Evolutionary conservation across 1,284 basidiomycete genomes (phyloP), one percentile per base, ranked within the genome.

Genomic region (Ustilago sp.): DNA sequence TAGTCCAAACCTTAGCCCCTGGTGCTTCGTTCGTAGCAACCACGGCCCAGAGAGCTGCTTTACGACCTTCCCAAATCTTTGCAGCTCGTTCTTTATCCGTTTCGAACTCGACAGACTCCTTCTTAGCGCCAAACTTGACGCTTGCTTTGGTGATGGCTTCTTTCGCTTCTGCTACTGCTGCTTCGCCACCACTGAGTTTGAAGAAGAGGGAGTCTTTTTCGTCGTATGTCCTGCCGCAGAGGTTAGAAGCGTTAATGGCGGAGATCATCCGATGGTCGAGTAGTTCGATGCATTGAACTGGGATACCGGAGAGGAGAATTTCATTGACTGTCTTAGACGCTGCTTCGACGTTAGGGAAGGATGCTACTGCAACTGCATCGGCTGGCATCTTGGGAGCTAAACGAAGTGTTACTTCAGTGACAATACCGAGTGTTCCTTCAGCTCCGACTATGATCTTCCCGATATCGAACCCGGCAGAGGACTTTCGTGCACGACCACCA

Each of bases 391-490:
- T 86, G 0, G 94, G 94, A 0, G 93, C 90, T 7, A 97, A 89
- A 7, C 93, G 89, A 57, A 96, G 88, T 0, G 94, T 95, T 0
- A 92, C 93, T 86, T 97, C 95, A 0, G 94, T 95, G 38, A 98
- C 90, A 62, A 98, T 93, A 0, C 95, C 95, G 31, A 98, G 87
- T 0, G 95, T 98, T 1, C 95, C 95, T 85, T 98, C 95, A 0
- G 94, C 93, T 19, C 95, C 95, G 59, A 97, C 93, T 87, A 98
- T 98, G 17, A 98, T 87, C 80, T 95, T 94, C 1, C 94, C 95
- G 1, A 91, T 88, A 81, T 98, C 95, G 61, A 94, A 95, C 1
- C 95, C 95, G 0, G 94, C 94, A 0, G 93, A 92, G 0, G 93
- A 95, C 85, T 98, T 98, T 54, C 89, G 89, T 0, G 95, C 92